Evolutionary conservation across 2,329 filamentous ascomycete species (phyloP), one percentile per base, ranked within the genome.

Genomic region (Fusarium solani-melongenae): DNA sequence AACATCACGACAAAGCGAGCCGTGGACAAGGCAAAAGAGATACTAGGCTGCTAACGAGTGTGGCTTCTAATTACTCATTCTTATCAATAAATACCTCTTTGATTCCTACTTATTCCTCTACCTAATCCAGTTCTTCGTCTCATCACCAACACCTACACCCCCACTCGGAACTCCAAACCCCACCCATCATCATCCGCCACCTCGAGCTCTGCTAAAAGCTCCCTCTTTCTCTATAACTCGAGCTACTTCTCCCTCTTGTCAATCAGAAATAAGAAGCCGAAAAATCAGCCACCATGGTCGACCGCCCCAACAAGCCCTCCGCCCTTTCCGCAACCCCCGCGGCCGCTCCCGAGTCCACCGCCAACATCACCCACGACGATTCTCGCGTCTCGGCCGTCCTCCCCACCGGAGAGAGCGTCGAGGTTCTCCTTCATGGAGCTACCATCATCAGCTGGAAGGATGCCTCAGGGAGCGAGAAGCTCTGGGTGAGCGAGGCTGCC

Each of bases 361-460:
- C 98, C 79, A 90, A 90, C 81, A 91, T 95, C 79, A 89, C 91
- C 31, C 89, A 93, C 77, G 90, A 91, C 80, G 91, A 91, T 82
- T 89, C 89, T 68, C 90, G 90, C 69, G 92, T 98, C 60, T 89
- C 90, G n/a, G 96, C 96, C 36, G 89, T 88, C 33, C 90, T 98
- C 49, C 94, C 95, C 41, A 93, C 94, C 1, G 95, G 96, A 75
- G 95, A 98, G 85, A 94, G 91, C 64, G 90, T 98, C 75, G 92
- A 94, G 74, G 88, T 99, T 39, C 87, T 98, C 69, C 90, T 98
- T n/a, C 93, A 93, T 79, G 96, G 96, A 67, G 96, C 96, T 12
- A 98, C 95, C 1, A 93, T 99, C 56, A 91, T 93, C 67, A 96
- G 93, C 83, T 99, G 96, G 96, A 97, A 96, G 87, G 92, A 93